phyloP scores from a whole-genome alignment of 1,139 yeast genomes.

The Candida frijolesensis region DNA sequence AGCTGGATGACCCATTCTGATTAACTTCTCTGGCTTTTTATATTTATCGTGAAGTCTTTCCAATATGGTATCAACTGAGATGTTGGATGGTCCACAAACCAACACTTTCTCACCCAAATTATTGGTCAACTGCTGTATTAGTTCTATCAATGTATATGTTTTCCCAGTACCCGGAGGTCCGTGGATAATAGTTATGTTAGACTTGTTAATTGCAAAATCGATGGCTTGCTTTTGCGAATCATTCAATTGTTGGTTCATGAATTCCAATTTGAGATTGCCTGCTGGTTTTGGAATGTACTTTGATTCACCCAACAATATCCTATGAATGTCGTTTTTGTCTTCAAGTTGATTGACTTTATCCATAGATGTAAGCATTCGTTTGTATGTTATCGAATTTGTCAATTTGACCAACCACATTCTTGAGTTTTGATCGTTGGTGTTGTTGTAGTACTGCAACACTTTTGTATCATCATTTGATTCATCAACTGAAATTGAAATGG shows the following conservation, averaged over 20 bases:
- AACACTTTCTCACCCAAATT: constrained; percentile 65
- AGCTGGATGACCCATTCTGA: constrained; percentile 94
- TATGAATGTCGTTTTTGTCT: constrained; percentile 40
- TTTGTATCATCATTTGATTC: constrained; percentile 50
- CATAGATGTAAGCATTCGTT: constrained; percentile 81
- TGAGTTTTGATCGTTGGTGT: constrained; percentile 34
- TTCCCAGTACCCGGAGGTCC: constrained; percentile 59
- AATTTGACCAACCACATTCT: constrained; percentile 67
- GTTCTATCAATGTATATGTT: constrained; percentile 84
- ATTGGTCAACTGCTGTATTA: constrained; percentile 70
- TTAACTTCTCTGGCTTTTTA: constrained; percentile 31
- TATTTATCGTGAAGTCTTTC: constrained; percentile 62
- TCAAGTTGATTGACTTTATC: constrained; percentile 59
- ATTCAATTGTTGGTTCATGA: constrained; percentile 59
- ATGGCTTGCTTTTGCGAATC: constrained; percentile 61
- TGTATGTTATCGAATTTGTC: constrained; percentile 70
- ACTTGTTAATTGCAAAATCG: constrained; percentile 39
- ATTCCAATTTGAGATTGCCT: constrained; percentile 20
- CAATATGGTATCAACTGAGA: constrained; percentile 89
- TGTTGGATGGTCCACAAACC: constrained; percentile 94
- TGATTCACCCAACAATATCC: constrained; percentile 47
- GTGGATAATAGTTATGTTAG: constrained; percentile 48
- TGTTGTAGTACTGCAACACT: constrained; percentile 45
- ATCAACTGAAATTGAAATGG: constrained; percentile 58
- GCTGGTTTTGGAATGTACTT: constrained; percentile 24